Evolutionary conservation across 371 early-diverging fungal species (phyloP).

Genomic region (Phascolomyces articulosus): DNA sequence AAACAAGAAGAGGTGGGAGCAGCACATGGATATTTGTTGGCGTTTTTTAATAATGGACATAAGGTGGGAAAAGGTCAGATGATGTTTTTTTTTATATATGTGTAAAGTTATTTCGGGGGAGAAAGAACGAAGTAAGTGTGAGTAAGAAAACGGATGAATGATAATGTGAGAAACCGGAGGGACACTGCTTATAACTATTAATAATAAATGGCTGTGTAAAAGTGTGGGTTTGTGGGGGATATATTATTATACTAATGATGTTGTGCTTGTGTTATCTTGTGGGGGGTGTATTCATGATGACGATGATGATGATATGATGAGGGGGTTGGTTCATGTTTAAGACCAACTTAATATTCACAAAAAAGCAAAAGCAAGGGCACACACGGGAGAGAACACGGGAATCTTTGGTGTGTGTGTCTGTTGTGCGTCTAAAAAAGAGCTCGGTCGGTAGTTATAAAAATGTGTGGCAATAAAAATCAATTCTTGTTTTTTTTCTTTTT

Average conservation of each 20-base stretch:
- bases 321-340: too few relatives aligned
- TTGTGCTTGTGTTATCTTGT: too few relatives aligned
- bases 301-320: too few relatives aligned
- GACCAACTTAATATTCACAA: too few relatives aligned
- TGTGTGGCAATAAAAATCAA: slow-evolving; percentile 9
- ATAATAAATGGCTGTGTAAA: too few relatives aligned
- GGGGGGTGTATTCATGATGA: too few relatives aligned
- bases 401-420: slow-evolving; percentile 7
- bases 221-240: too few relatives aligned
- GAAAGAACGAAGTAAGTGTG: background rate
- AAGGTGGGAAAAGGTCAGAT: slow-evolving; percentile 18
- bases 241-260: too few relatives aligned
- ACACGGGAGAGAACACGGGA: too few relatives aligned
- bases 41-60: slow-evolving; percentile 1
- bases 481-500: slow-evolving; percentile 5
- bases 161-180: background rate
- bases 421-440: too few relatives aligned
- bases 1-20: slow-evolving; percentile 13
- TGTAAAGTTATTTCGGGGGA: slow-evolving; percentile 7
- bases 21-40: slow-evolving; percentile 14
- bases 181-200: background rate
- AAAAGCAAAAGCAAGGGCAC: too few relatives aligned
- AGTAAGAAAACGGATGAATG: background rate
- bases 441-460: background rate
- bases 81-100: background rate